Conservation (phyloP, 352 stramenopile genomes). For the Halophytophthora batemanensis region DNA sequence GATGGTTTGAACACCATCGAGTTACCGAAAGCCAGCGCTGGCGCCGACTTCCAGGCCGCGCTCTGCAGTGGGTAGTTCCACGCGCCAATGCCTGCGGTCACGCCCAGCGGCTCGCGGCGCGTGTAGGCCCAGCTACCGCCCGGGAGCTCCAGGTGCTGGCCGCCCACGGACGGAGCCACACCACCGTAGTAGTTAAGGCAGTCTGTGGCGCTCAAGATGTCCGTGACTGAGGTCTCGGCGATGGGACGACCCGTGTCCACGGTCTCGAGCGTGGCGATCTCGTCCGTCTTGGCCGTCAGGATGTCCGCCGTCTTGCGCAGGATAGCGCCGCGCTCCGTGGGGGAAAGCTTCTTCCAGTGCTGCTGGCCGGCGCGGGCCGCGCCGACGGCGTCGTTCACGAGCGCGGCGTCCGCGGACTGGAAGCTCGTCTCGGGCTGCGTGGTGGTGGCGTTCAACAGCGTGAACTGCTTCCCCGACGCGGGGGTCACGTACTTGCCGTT, state of each 20-base stretch:
- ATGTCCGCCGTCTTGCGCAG: conserved; percentile 63
- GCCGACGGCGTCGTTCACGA: conserved; percentile 55
- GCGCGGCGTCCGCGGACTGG: conserved; percentile 30
- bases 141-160: conserved; percentile 63
- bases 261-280: conserved; percentile 72
- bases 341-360: conserved; percentile 62
- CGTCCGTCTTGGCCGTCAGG: conserved; percentile 51
- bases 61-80: conserved; percentile 86
- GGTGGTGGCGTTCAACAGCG: conserved; percentile 60
- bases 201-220: conserved; percentile 68
- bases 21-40: conserved; percentile 85
- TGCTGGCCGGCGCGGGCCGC: conserved; percentile 39
- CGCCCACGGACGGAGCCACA: conserved; percentile 57
- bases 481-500: conserved; percentile 56
- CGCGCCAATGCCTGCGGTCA: conserved; percentile 72
- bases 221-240: conserved; percentile 65
- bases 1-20: conserved; percentile 92
- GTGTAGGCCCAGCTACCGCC: conserved; percentile 78
- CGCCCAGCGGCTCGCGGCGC: conserved; percentile 61
- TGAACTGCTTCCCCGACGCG: conserved; percentile 24
- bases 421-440: conserved; percentile 52
- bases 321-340: conserved; percentile 58
- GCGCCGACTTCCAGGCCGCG: conserved; percentile 76
- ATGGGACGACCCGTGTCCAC: conserved; percentile 77
- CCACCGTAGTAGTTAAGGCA: conserved; percentile 81